Conservation (phyloP, 2,329 filamentous ascomycete species). For the Fusarium sp. region DNA sequence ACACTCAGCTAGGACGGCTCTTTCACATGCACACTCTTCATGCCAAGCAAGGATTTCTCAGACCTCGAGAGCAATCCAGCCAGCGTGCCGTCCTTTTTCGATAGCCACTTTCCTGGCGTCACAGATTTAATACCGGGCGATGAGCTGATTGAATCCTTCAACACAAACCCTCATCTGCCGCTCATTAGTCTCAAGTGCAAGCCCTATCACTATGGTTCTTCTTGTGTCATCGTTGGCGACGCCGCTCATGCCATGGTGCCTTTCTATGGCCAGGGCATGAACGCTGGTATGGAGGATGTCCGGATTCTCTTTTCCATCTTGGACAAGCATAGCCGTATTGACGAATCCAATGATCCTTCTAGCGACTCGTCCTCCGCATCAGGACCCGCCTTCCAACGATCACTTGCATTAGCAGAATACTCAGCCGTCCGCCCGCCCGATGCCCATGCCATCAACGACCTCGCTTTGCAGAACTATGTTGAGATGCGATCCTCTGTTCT, state of each 20-base stretch:
- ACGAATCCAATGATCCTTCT: constrained; percentile 58
- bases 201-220: constrained; percentile 83
- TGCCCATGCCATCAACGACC: constrained; percentile 89
- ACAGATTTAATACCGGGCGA: constrained; percentile 74
- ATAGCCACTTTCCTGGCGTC: constrained; percentile 87
- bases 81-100: constrained; percentile 78
- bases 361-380: constrained; percentile 50
- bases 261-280: constrained; percentile 99
- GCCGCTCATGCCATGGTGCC: constrained; percentile 98
- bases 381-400: constrained; percentile 66
- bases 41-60: constrained; percentile 77
- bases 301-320: constrained; percentile 85
- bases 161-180: constrained; percentile 86
- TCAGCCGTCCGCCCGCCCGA: constrained; percentile 79
- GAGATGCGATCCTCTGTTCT: constrained; percentile 93
- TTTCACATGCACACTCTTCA: constrained; percentile 95
- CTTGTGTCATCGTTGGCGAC: constrained; percentile 88
- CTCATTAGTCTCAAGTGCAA: constrained; percentile 93
- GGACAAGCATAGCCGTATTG: constrained; percentile 70
- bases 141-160: constrained; percentile 80
- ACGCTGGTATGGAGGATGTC: constrained; percentile 94
- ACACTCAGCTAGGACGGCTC: constrained; percentile 75
- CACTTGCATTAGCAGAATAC: constrained; percentile 79
- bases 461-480: constrained; percentile 89
- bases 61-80: constrained; percentile 72